These are phyloP conservation scores for Yarrowia sp. DNA, from an alignment of 805 yeast genomes.

Conservation along the genomic window DNA sequence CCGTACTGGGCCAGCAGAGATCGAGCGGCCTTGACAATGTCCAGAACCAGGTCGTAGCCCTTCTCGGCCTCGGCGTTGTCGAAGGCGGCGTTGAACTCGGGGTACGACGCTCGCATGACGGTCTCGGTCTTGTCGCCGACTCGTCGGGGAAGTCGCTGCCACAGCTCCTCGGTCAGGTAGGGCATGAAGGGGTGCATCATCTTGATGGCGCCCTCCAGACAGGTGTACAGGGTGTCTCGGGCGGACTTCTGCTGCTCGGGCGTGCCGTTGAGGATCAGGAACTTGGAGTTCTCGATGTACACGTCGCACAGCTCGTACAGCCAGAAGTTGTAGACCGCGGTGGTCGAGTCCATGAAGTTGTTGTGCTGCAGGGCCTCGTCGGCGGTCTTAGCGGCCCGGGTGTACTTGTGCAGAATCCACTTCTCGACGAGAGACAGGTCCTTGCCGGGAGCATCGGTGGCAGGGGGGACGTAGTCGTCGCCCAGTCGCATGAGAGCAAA, in stretches of 20 bases:
- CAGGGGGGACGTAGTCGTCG: constrained; percentile 80
- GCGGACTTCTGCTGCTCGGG: constrained; percentile 83
- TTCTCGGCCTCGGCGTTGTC: constrained; percentile 63
- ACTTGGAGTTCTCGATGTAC: constrained; percentile 95
- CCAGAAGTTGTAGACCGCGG: constrained; percentile 91
- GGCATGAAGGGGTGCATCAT: constrained; percentile 99
- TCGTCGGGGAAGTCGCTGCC: constrained; percentile 96
- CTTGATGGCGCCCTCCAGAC: constrained; percentile 86
- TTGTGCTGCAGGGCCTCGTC: constrained; percentile 72
- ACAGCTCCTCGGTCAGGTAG: constrained; percentile 92
- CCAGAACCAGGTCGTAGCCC: constrained; percentile 81
- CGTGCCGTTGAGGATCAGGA: constrained; percentile 87
- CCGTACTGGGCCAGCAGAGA: constrained; percentile 87
- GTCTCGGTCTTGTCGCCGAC: constrained; percentile 64
- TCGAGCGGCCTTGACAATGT: constrained; percentile 85
- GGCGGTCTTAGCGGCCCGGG: constrained; percentile 62
- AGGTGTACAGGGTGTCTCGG: constrained; percentile 87
- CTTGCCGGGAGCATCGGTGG: constrained; percentile 58
- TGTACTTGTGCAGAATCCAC: constrained; percentile 90
- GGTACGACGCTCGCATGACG: constrained; percentile 78
- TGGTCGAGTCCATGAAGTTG: constrained; percentile 86
- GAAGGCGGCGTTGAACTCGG: constrained; percentile 58
- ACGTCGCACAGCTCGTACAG: constrained; percentile 92
- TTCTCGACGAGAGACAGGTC: constrained; percentile 89
- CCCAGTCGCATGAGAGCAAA: constrained; percentile 93